Evolutionary conservation across 1,284 basidiomycete genomes (phyloP).

Genomic region (Exobasidium cylindrosporum): DNA sequence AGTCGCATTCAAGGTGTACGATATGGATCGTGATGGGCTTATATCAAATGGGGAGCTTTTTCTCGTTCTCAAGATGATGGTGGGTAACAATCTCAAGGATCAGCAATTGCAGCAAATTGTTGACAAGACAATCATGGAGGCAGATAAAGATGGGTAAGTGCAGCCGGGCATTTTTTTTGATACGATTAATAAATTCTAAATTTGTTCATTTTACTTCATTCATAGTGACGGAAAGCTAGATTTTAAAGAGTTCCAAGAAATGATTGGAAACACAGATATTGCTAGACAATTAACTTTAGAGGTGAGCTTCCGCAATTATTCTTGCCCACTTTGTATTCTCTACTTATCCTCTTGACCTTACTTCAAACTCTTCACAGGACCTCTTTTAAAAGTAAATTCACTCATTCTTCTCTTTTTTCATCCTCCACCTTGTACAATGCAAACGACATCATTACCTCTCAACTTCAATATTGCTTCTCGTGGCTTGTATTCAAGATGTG

Average conservation of each 20-base stretch:
- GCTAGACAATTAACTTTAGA: constrained; percentile 98
- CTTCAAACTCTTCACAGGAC: too few species aligned
- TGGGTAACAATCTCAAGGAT: constrained; percentile 98
- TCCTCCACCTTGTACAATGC: too few species aligned
- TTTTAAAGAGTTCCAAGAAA: constrained; percentile 93
- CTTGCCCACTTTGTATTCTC: too few species aligned
- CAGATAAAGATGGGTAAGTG: constrained; percentile 78
- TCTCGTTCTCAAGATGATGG: constrained; percentile 99
- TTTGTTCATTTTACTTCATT: background rate
- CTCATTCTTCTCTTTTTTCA: too few species aligned
- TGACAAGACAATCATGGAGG: constrained; percentile 99
- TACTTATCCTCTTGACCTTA: too few species aligned
- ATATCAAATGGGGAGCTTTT: constrained; percentile 99
- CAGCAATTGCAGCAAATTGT: constrained; percentile 99
- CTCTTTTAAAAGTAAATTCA: too few species aligned
- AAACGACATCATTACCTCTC: too few species aligned
- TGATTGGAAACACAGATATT: constrained; percentile 97
- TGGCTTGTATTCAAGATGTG: too few species aligned
- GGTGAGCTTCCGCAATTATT: too few species aligned
- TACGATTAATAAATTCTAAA: background rate
- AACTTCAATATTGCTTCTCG: too few species aligned
- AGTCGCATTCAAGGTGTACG: constrained; percentile 99
- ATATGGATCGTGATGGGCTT: constrained; percentile 92
- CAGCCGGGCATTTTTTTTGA: background rate
- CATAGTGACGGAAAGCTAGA: constrained; percentile 84